Percentiles rank a stretch among this genome's conserved stretches.
These are phyloP conservation scores for Eimeria acervulina DNA, from an alignment of 169 alveolate species.

Conservation along the genomic window DNA sequence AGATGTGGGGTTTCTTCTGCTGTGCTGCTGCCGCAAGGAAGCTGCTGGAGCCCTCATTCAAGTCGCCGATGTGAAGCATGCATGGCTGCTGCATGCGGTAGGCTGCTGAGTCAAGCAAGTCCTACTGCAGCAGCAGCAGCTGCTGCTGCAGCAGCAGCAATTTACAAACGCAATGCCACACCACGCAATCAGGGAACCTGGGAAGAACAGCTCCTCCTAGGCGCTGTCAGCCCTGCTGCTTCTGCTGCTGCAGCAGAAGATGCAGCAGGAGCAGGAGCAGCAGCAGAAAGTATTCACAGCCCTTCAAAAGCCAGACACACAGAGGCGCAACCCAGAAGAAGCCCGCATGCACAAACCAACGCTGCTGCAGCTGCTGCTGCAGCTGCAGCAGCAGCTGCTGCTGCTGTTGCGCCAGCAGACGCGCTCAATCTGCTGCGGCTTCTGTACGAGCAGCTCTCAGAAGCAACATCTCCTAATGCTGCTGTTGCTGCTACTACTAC, in stretches of 20 bases:
- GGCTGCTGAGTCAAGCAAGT: neutral
- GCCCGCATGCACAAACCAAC: neutral
- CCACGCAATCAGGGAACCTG: neutral
- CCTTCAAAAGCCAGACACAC: neutral
- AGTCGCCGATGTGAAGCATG: conserved; percentile 51
- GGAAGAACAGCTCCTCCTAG: conserved; percentile 11
- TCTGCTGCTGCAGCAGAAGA: neutral
- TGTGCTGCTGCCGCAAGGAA: neutral
- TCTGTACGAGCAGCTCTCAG: neutral
- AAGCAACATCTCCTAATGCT: neutral
- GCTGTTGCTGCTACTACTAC: neutral
- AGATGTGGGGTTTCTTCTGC: neutral
- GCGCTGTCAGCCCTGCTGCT: neutral
- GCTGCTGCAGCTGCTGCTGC: neutral
- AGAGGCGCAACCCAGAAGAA: neutral
- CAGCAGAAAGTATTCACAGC: neutral
- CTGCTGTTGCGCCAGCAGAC: conserved; percentile 9
- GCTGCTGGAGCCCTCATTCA: neutral
- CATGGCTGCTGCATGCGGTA: conserved; percentile 31
- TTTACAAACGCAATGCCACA: neutral
- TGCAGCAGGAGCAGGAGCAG: too few species aligned
- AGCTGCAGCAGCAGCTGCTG: neutral
- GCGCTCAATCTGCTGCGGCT: neutral
- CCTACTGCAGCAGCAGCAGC: conserved; percentile 31
- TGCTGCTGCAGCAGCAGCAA: conserved; percentile 9